Evolutionary conservation across 106 monocot species (phyloP), one percentile per base, ranked within the genome.

Genomic region (Acorus calamus): DNA sequence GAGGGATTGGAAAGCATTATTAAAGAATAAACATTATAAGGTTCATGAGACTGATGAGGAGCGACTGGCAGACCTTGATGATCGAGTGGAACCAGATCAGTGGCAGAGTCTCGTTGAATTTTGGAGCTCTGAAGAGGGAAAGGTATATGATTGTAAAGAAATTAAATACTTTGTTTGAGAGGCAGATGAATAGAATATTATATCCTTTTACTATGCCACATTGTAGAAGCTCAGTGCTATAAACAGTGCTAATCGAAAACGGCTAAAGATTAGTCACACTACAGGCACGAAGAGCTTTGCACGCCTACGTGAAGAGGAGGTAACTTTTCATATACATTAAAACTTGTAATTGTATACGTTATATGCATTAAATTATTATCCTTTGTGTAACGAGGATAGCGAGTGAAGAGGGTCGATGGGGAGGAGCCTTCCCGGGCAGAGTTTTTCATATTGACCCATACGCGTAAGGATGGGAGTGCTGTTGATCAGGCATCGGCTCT

Each of bases 371-470:
- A 4, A n/a, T 47, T 0, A 1, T 12, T 12, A 7, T 61, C 61
- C 47, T 61, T 5, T 11, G 46, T 46, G 11, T 11, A 0, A 61
- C 8, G n/a, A n/a, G 6, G 13, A 44, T 46, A 75, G 75, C 62
- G 63, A 9, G 41, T 44, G 42, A 75, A 63, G 50, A 62, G 43
- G 43, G 49, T 63, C 9, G 14, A 75, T 57, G 48, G 61, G 54
- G 44, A 75, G 48, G 62, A 68, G 53, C 74, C 69, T 4, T 55
- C 69, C 13, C 44, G n/a, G 6, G 63, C 14, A 1, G 69, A 75
- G 55, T n/a, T 75, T 28, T 75, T 56, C 52, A 57, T 68, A 49
- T 41, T 69, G 56, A 69, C 75, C 4, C 75, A 63, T 54, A 75
- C 75, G 42, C 69, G 55, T 4, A 75, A 69, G 44, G 54, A 75